These are phyloP conservation scores for Babesia divergens DNA, from an alignment of 169 alveolate genomes.

Conservation along the genomic window DNA sequence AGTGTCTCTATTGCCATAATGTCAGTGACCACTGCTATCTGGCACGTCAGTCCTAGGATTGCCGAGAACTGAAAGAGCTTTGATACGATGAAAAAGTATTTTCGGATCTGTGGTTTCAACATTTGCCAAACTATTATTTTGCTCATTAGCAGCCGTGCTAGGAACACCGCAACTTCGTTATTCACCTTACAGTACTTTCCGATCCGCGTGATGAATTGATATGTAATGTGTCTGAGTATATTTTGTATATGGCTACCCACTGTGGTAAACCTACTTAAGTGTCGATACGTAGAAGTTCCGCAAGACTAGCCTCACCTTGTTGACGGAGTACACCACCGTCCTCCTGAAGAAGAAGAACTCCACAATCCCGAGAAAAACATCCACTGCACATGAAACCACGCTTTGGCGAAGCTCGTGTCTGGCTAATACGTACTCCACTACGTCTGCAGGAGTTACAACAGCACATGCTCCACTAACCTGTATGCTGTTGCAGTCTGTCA, in stretches of 20 bases:
- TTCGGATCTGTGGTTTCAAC: slow-evolving; percentile 7
- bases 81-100: not conserved
- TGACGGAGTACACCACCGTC: slow-evolving; percentile 5
- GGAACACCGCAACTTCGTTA: slow-evolving; percentile 50
- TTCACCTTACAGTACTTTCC: slow-evolving; percentile 52
- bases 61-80: slow-evolving; percentile 33
- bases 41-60: slow-evolving; percentile 36
- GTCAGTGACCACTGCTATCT: slow-evolving; percentile 30
- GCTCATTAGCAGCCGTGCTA: slow-evolving; percentile 42
- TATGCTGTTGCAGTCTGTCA: slow-evolving; percentile 4
- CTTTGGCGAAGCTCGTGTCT: slow-evolving; percentile 13
- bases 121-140: slow-evolving; percentile 36
- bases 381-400: not conserved
- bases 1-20: slow-evolving; percentile 40
- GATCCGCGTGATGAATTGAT: slow-evolving; percentile 25
- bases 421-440: slow-evolving; percentile 24
- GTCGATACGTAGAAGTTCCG: slow-evolving; percentile 9
- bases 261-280: slow-evolving; percentile 38
- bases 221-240: slow-evolving; percentile 14
- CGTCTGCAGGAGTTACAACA: slow-evolving; percentile 8
- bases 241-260: no score
- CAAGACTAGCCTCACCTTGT: not conserved
- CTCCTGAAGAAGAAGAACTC: slow-evolving; percentile 10
- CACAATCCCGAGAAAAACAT: slow-evolving; percentile 13
- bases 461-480: slow-evolving; percentile 4